A percentile compares a stretch with the other conserved stretches of the same genome.
These are phyloP conservation scores for Albugo laibachii DNA, from an alignment of 352 stramenopile genomes.

Conservation along the genomic window DNA sequence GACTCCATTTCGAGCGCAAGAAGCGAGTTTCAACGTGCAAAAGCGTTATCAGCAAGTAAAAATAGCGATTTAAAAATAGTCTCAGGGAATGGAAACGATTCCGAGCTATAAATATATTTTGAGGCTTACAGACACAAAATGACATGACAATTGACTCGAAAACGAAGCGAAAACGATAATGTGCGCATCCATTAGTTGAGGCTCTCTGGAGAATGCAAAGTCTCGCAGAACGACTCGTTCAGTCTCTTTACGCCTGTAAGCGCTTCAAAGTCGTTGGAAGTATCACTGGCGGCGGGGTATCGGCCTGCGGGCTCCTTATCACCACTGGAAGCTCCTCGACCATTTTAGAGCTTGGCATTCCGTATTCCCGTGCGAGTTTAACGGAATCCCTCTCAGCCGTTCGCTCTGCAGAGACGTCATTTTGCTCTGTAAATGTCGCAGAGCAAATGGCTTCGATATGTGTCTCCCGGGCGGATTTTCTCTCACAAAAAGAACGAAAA, in stretches of 20 bases:
- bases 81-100: too few species aligned
- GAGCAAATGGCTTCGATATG: conserved; percentile 24
- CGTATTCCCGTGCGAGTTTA: conserved; percentile 41
- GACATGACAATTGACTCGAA: too few species aligned
- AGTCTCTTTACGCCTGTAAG: conserved; percentile 31
- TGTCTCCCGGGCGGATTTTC: conserved; percentile 12
- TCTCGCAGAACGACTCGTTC: conserved; percentile 26
- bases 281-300: conserved; percentile 31
- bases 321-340: conserved; percentile 36
- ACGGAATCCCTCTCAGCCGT: conserved; percentile 19
- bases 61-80: too few species aligned
- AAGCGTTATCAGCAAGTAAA: too few species aligned
- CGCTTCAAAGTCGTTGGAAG: conserved; percentile 30
- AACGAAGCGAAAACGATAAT: too few species aligned
- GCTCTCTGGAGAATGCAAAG: too few species aligned
- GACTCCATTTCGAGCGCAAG: too few species aligned
- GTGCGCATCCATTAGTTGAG: too few species aligned
- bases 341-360: conserved; percentile 45
- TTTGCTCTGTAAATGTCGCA: conserved; percentile 35
- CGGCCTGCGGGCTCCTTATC: conserved; percentile 25
- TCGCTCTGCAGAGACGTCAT: conserved; percentile 2
- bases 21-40: too few species aligned
- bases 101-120: too few species aligned
- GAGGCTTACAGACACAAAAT: too few species aligned
- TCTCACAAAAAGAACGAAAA: conserved; percentile 13